Evolutionary conservation across 371 early-diverging fungal genomes (phyloP).

Genomic region (Circinella umbellata): DNA sequence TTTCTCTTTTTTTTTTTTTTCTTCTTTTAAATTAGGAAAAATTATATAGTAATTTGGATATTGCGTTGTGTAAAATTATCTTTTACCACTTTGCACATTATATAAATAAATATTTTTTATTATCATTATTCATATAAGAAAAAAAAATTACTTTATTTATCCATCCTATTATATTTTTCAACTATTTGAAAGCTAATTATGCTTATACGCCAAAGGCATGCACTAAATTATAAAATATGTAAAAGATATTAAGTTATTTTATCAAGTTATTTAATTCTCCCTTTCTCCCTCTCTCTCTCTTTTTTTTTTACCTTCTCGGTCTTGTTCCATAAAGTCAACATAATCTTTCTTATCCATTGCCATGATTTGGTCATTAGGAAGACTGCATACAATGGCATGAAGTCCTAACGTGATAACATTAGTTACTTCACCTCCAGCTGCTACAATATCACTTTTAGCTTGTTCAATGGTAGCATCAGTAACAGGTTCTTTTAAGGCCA

Average conservation of each 20-base stretch:
- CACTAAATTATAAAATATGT: too few relatives aligned
- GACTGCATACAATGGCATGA: constrained; percentile 23
- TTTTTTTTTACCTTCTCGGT: constrained; percentile 28
- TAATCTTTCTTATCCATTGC: constrained; percentile 31
- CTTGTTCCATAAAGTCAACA: constrained; percentile 35
- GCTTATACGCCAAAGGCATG: too few relatives aligned
- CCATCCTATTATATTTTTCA: too few relatives aligned
- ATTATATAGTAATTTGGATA: too few relatives aligned
- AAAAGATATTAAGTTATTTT: too few relatives aligned
- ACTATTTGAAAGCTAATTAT: too few relatives aligned
- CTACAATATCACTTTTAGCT: constrained; percentile 25
- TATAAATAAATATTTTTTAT: too few relatives aligned
- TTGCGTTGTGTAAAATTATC: too few relatives aligned
- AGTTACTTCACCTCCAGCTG: constrained; percentile 24
- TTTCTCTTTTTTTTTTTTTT: neutral
- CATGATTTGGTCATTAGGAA: constrained; percentile 23
- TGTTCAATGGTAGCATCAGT: constrained; percentile 17
- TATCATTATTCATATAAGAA: too few relatives aligned
- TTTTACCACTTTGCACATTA: too few relatives aligned
- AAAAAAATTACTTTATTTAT: too few relatives aligned
- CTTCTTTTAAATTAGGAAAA: neutral
- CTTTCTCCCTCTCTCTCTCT: too few relatives aligned
- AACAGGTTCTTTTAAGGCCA: constrained; percentile 26
- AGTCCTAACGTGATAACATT: constrained; percentile 26
- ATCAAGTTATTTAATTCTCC: neutral